phyloP scores from a whole-genome alignment of 2,329 filamentous ascomycete species.

The Microdochium bolleyi region DNA sequence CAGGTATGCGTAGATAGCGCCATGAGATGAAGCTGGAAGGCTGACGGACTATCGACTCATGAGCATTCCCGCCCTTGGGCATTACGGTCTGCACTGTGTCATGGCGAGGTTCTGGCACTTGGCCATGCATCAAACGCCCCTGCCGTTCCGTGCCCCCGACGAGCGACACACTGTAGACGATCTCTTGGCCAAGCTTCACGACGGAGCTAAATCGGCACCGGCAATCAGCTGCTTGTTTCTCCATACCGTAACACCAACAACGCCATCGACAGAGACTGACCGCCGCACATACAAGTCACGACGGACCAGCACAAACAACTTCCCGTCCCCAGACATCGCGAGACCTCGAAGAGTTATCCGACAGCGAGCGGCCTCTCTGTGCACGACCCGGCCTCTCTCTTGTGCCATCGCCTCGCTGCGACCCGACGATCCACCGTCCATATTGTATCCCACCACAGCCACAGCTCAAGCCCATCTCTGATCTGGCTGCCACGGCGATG shows the following conservation, averaged over 20 bases:
- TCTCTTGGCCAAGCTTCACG: background rate
- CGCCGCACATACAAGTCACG: too few species aligned
- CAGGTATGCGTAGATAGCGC: too few species aligned
- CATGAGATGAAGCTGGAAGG: too few species aligned
- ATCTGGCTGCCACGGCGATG: slow-evolving; percentile 22
- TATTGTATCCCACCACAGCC: background rate
- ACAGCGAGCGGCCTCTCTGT: too few species aligned
- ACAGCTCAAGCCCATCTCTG: background rate
- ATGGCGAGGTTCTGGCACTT: background rate
- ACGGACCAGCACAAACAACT: too few species aligned
- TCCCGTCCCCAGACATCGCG: too few species aligned
- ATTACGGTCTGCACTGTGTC: too few species aligned
- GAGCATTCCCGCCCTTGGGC: too few species aligned
- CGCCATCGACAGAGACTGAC: too few species aligned
- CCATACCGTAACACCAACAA: background rate
- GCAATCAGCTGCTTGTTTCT: background rate
- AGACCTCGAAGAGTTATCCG: too few species aligned
- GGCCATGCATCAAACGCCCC: background rate
- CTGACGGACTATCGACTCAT: too few species aligned
- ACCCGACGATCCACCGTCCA: background rate
- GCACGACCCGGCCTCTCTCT: too few species aligned
- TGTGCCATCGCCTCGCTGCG: background rate
- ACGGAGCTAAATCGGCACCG: background rate
- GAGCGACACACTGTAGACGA: background rate
- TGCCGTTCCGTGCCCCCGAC: background rate